A percentile compares a stretch with the other conserved stretches of the same genome.
Conservation (phyloP, 163 green algal genomes). For the Volvox carteri region DNA sequence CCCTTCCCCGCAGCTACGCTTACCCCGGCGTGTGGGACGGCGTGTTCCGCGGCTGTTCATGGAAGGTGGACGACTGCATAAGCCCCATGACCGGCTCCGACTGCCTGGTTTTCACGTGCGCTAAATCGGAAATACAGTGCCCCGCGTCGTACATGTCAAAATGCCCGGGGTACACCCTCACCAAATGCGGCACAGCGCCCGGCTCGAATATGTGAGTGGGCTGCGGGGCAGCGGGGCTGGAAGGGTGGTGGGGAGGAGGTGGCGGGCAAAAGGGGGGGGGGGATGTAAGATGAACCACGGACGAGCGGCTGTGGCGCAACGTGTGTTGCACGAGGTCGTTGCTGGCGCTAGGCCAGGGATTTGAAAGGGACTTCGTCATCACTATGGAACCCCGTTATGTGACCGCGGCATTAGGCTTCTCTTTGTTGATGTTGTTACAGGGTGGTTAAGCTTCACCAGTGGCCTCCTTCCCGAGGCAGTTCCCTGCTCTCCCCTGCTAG, state of each 20-base stretch:
- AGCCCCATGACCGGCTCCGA: conserved; percentile 69
- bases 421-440: no score
- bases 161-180: conserved; percentile 73
- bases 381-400: no score
- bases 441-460: no score
- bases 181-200: conserved; percentile 61
- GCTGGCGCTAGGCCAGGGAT: no score
- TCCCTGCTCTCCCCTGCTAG: no score
- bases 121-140: conserved; percentile 1
- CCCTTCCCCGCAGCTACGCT: conserved; percentile 64
- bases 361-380: no score
- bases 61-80: conserved; percentile 62
- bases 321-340: no score
- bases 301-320: no score
- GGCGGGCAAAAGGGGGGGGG: neutral
- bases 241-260: neutral
- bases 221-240: no score
- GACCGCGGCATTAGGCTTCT: no score
- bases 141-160: conserved; percentile 58
- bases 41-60: conserved; percentile 68
- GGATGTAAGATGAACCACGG: no score
- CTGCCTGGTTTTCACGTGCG: conserved; percentile 73
- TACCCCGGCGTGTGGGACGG: conserved; percentile 77
- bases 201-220: conserved; percentile 46
- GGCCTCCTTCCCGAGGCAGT: no score